Base-by-base conservation (phyloP, 352 stramenopile genomes). In the Phytopythium cucurbitacearum region DNA sequence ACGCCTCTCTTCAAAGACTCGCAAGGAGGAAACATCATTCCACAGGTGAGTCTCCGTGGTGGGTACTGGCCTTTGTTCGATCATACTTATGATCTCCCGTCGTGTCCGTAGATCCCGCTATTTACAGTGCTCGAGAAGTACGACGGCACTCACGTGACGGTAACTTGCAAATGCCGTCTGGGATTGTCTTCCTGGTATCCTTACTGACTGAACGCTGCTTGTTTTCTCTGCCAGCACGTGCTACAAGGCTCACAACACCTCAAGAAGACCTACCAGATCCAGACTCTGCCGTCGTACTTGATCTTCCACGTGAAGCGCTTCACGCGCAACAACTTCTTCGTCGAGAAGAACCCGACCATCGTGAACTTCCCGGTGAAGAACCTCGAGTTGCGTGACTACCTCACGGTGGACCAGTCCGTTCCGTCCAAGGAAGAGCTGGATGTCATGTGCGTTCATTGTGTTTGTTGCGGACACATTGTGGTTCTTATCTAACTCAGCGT, bases 331-430 rank as follows among this genome's bases (percentile, higher is more conserved):
- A 95, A 97, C 48, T 99, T 99, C 61, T 98, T 96, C 53, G 80
- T 91, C 1, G 97, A 99, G 78, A 99, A 99, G 75, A 99, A 99
- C 68, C 95, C 96, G 32, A 99, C 97, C 8, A 99, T 99, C 75
- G 97, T 99, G 7, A 97, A 97, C 36, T 99, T 99, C 59, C 97
- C 97, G 5, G 91, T 99, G 34, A 98, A 98, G 67, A 99, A 99
- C 69, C 77, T 99, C 15, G 97, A 99, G 70, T 71, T 99, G 41
- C 83, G 73, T 7, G 85, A 97, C 47, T 97, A 96, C 60, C 49
- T 96, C 37, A 76, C 80, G 44, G 59, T 87, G 34, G 69, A 87
- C 32, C 60, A 70, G 34, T 60, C 57, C 6, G 50, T 88, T 10
- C 69, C 62, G 40, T 73, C 77, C 0, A 66, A 85, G 41, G 72